These are phyloP conservation scores for Xerocomellus chrysenteron DNA, from an alignment of 768 basidiomycete species.

Conservation along the genomic window DNA sequence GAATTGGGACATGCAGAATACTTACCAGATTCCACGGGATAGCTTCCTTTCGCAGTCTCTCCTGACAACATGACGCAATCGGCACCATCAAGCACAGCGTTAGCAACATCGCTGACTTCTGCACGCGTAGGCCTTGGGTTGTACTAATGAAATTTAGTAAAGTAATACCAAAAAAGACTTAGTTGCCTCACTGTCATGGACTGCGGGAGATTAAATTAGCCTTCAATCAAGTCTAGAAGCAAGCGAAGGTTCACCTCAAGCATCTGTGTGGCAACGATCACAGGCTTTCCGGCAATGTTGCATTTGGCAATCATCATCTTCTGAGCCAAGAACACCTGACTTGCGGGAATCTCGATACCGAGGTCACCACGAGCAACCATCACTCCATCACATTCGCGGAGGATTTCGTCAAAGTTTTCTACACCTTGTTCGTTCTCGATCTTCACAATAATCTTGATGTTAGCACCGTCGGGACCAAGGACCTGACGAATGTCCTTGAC, in stretches of 20 bases:
- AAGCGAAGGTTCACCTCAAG: constrained; percentile 66
- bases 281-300: constrained; percentile 96
- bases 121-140: constrained; percentile 99
- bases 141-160: constrained; percentile 52
- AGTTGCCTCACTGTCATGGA: constrained; percentile 80
- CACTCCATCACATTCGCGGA: constrained; percentile 93
- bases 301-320: constrained; percentile 99
- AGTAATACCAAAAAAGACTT: neutral
- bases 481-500: constrained; percentile 91
- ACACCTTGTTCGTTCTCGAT: constrained; percentile 99
- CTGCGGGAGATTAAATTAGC: constrained; percentile 37
- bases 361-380: constrained; percentile 99
- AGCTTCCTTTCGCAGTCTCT: constrained; percentile 97
- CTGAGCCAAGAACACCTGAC: constrained; percentile 98
- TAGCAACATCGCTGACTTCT: constrained; percentile 98
- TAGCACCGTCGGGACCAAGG: constrained; percentile 91
- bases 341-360: constrained; percentile 99
- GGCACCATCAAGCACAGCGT: constrained; percentile 97
- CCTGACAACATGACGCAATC: constrained; percentile 99
- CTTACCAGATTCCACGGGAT: constrained; percentile 92
- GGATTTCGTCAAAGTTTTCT: constrained; percentile 97
- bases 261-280: constrained; percentile 99
- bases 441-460: constrained; percentile 99
- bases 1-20: constrained; percentile 1
- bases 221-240: neutral